Evolutionary conservation across 2,329 filamentous ascomycete species (phyloP), one percentile per base, ranked within the genome.

Genomic region (Sporothrix protearum): DNA sequence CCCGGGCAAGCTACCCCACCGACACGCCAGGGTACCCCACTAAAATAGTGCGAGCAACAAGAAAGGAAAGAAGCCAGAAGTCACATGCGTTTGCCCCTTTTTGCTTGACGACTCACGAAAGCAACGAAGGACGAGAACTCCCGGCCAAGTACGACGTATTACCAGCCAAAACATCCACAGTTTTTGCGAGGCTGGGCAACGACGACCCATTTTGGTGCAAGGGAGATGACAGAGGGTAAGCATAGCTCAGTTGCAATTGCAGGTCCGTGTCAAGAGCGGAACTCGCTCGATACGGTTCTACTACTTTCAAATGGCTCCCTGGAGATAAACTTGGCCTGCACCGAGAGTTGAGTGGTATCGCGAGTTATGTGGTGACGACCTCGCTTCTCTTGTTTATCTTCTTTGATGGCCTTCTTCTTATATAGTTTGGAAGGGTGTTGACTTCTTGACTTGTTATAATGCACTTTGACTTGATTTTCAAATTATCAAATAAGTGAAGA

Each of bases 1-100:
- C 42, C 70, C 3, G 59, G 33, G 33, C 57, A 42, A n/a, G 33
- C 57, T 63, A 71, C 53, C 66, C 66, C 66, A 68, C 66, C 66
- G 33, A 9, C 8, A 16, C 42, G 19, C 63, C n/a, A 36, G 47
- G 47, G 61, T 14, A 66, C 42, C 25, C 63, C 63, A 51, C 42
- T 67, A 33, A 67, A 67, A 66, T 47, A 47, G 39, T 64, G 61
- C 39, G 19, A 66, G 45, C 16, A 33, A 49, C 61, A 66, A 49
- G 25, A 57, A 57, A 55, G 22, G 28, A 14, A 30, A 33, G 28
- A 66, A 49, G 28, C 45, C 42, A 49, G 25, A 66, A 42, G 51
- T 51, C 64, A 67, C 64, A 67, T 67, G 64, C 30, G 28, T 67
- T 49, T 30, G 45, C 42, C 63, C 63, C 42, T 45, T 66, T 66